Base-by-base conservation (phyloP, 371 early-diverging fungal genomes). In the Amoeboaphelidium occidentale region DNA sequence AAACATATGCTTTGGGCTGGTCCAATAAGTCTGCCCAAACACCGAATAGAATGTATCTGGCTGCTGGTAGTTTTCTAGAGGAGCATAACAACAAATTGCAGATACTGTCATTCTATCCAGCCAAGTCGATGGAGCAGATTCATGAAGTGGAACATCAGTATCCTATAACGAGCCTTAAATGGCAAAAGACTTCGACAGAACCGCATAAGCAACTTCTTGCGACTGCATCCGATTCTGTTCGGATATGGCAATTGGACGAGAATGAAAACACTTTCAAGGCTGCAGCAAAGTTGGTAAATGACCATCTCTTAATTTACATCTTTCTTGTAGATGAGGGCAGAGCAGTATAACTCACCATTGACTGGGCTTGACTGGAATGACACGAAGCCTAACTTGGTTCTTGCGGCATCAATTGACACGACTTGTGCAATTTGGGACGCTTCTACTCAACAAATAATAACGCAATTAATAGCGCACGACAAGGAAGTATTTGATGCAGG, bases 401-500 rank as follows among this genome's bases (percentile, higher is more conserved):
- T 91, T 6, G 87, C 97, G 1, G 76, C 82, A 25, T 81, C 82
- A 51, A 82, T 93, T 43, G 94, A 96, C 57, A 96, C 97, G 0
- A 96, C 97, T 12, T 96, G 97, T 59, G 91, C 94, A 1, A 81
- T 93, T 1, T 96, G 97, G 97, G 84, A 92, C 56, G 72, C 92
- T 12, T 46, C 74, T 67, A 82, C 86, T 6, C 75, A 73, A 46
- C 86, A 89, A 63, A 84, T 86, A 25, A 96, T 88, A 57, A 90
- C 96, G 1, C 93, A 93, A 56, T 68, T 96, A 42, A 93, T 96
- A 64, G 94, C 94, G 0, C 96, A 96, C 60, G 96, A 96, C 60
- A 74, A 76, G 52, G 91, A 92, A 53, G 93, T 96, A 10, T 92
- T 78, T 63, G 96, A 96, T 59, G 92, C 93, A 24, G 75, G 83